Conservation (phyloP, 2,329 filamentous ascomycete species). For the Pseudogymnoascus destructans region DNA sequence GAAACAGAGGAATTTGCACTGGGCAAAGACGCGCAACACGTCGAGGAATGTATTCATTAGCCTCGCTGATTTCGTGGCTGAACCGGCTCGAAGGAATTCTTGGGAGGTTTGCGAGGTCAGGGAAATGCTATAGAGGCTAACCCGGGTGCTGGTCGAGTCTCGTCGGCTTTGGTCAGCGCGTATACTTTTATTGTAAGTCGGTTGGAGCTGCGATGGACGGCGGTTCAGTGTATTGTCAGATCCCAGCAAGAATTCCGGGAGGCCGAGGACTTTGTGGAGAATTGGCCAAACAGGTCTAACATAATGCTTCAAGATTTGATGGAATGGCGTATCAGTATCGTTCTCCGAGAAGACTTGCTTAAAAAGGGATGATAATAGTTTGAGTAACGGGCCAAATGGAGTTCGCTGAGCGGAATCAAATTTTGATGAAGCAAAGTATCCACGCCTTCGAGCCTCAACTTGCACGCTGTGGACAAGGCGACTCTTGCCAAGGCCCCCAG, state of each 20-base stretch:
- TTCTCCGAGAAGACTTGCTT: conserved; percentile 55
- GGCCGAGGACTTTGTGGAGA: conserved; percentile 45
- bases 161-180: conserved; percentile 18
- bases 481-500: conserved; percentile 52
- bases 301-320: conserved; percentile 47
- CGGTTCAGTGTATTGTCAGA: conserved; percentile 10
- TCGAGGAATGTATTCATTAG: conserved; percentile 83
- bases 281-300: conserved; percentile 51
- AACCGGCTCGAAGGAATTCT: conserved; percentile 45
- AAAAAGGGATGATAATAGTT: conserved; percentile 52
- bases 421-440: conserved; percentile 53
- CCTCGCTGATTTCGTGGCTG: conserved; percentile 52
- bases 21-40: conserved; percentile 66
- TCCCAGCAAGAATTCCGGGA: conserved; percentile 58
- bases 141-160: conserved; percentile 22
- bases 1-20: conserved; percentile 77
- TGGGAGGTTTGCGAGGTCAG: conserved; percentile 40
- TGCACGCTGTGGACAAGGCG: conserved; percentile 51
- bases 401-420: conserved; percentile 49
- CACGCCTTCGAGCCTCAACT: conserved; percentile 44
- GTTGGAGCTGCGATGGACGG: conserved; percentile 13
- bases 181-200: conserved; percentile 23
- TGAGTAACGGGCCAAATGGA: conserved; percentile 50
- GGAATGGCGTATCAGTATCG: conserved; percentile 51
- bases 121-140: conserved; percentile 19